Evolutionary conservation across 2,329 filamentous ascomycete species (phyloP).

Genomic region (Cladophialophora yegresii): DNA sequence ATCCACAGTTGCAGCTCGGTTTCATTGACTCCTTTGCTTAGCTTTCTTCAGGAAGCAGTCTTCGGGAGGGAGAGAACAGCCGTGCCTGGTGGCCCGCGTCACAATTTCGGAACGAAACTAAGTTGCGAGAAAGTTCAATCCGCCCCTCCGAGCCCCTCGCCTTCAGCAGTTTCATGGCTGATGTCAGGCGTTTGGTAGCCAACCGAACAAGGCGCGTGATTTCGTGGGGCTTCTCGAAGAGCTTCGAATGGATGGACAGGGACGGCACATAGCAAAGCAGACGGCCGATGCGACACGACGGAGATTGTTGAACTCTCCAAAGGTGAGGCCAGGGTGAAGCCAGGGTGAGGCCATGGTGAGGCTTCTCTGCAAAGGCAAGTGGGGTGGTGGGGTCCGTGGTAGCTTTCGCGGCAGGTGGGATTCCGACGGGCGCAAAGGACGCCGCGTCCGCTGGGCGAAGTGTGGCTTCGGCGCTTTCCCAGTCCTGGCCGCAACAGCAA

Average conservation of each 20-base stretch:
- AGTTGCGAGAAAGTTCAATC: background rate
- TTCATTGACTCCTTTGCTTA: background rate
- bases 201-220: slow-evolving; percentile 16
- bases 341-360: slow-evolving; percentile 11
- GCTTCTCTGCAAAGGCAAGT: slow-evolving; percentile 20
- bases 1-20: background rate
- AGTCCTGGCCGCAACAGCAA: slow-evolving; percentile 15
- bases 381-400: slow-evolving; percentile 17
- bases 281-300: slow-evolving; percentile 25
- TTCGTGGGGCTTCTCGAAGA: slow-evolving; percentile 28
- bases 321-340: background rate
- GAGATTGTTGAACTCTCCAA: slow-evolving; percentile 29
- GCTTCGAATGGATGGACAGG: background rate
- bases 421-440: slow-evolving; percentile 27
- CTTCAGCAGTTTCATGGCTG: slow-evolving; percentile 3
- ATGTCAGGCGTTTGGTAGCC: slow-evolving; percentile 16
- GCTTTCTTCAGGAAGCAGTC: background rate
- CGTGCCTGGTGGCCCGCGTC: background rate
- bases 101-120: slow-evolving; percentile 3
- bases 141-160: slow-evolving; percentile 19
- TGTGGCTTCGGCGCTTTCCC: slow-evolving; percentile 11
- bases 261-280: slow-evolving; percentile 11
- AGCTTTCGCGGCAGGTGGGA: slow-evolving; percentile 31
- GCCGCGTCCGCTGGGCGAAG: slow-evolving; percentile 23
- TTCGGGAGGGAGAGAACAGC: background rate